These are phyloP conservation scores for Bruguiera parviflora DNA, from an alignment of 345 rosid genomes.

Conservation along the genomic window DNA sequence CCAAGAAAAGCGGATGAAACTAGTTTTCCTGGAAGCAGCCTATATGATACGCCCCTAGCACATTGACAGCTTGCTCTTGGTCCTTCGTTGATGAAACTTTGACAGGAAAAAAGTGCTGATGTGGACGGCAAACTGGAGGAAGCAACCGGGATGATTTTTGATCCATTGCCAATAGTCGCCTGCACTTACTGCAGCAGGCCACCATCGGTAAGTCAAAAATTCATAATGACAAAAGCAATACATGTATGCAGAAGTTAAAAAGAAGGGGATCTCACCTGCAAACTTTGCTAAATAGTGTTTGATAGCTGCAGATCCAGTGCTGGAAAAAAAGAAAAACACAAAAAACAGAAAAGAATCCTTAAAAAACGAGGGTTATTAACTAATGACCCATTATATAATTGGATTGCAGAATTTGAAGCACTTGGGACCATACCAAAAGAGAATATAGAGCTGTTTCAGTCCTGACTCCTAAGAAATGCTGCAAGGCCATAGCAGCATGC, in stretches of 20 bases:
- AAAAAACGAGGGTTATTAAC: not conserved
- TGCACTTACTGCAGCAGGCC: constrained; percentile 56
- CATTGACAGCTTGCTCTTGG: constrained; percentile 15
- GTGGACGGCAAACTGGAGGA: constrained; percentile 31
- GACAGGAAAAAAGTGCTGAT: constrained; percentile 12
- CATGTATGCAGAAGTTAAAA: constrained; percentile 2
- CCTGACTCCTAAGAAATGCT: constrained; percentile 61
- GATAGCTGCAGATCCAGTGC: constrained; percentile 89
- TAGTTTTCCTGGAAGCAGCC: constrained; percentile 25
- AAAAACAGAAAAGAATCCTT: not conserved
- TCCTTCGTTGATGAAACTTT: constrained; percentile 20
- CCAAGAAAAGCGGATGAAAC: not conserved
- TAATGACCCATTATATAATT: not conserved
- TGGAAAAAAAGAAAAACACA: constrained; percentile 16
- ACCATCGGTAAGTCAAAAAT: constrained; percentile 12
- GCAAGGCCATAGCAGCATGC: constrained; percentile 73
- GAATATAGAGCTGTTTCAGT: constrained; percentile 55
- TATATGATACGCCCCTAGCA: constrained; percentile 18
- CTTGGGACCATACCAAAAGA: constrained; percentile 57
- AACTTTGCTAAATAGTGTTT: constrained; percentile 58
- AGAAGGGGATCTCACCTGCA: constrained; percentile 52
- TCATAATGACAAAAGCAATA: constrained; percentile 3
- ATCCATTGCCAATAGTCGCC: constrained; percentile 68
- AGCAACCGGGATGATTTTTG: constrained; percentile 39
- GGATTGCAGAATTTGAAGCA: constrained; percentile 4